Conservation (phyloP, 225 moss, liverwort and hornwort genomes). For the Physcomitrium patens region DNA sequence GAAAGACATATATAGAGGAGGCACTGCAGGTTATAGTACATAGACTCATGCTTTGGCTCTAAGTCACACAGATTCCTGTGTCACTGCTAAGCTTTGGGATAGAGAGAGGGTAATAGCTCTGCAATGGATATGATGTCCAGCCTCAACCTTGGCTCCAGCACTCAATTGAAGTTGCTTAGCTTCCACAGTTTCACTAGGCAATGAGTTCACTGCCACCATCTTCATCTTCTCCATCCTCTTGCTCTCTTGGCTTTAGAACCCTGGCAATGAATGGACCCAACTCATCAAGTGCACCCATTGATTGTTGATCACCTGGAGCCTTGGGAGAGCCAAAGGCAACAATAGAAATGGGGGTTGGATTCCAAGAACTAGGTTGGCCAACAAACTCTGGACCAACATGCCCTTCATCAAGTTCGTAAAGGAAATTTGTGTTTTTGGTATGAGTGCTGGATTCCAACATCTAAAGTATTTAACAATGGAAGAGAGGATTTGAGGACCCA, state of each 20-base stretch:
- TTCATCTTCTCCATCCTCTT: neutral
- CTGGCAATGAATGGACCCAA: neutral
- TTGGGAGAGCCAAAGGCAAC: neutral
- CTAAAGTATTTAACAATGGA: neutral
- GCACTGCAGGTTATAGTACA: neutral
- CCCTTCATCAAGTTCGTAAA: neutral
- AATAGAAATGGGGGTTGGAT: neutral
- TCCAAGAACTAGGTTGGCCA: neutral
- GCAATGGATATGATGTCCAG: neutral
- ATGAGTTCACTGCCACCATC: too few relatives aligned
- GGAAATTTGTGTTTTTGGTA: neutral
- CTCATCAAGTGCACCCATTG: neutral
- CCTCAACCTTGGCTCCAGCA: too few relatives aligned
- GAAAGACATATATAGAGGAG: neutral
- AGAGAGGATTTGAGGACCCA: too few relatives aligned
- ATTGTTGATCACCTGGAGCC: neutral
- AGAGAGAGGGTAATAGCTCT: neutral
- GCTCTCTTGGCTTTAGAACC: neutral
- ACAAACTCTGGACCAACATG: neutral
- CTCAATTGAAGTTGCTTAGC: too few relatives aligned
- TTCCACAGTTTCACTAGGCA: too few relatives aligned
- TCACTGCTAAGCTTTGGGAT: too few relatives aligned
- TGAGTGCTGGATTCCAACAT: neutral
- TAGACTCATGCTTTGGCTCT: neutral
- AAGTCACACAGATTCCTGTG: neutral